Evolutionary conservation across 495 filamentous ascomycete species (phyloP), one percentile per base, ranked within the genome.

Genomic region (Hypoxylon subgilvum): DNA sequence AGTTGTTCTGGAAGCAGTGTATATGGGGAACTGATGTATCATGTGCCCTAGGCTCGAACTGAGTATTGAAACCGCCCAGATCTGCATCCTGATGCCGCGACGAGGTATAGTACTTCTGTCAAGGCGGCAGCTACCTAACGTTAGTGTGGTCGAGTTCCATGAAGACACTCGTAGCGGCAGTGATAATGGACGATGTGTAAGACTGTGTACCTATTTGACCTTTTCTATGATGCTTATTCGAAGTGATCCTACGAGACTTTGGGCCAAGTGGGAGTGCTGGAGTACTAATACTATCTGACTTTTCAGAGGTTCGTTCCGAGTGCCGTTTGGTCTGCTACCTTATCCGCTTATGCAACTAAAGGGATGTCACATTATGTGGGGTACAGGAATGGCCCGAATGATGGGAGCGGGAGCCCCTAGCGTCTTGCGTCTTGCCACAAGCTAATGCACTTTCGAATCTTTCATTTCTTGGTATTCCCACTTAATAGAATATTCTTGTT

Each of bases 341-440:
- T n/a, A n/a, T n/a, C n/a, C n/a, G n/a, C 57, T 36, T 61, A 61
- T 61, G 50, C 57, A 50, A 36, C 30, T 61, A 61, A 28, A 48
- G 44, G 36, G 19, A 54, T 54, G 17, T 25, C n/a, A n/a, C n/a
- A n/a, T n/a, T n/a, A n/a, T n/a, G n/a, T n/a, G n/a, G n/a, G n/a
- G n/a, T n/a, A n/a, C n/a, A n/a, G n/a, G n/a, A n/a, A n/a, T n/a
- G n/a, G n/a, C n/a, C n/a, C n/a, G n/a, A n/a, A n/a, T n/a, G n/a
- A n/a, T n/a, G n/a, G n/a, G n/a, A n/a, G n/a, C n/a, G n/a, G n/a
- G n/a, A n/a, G n/a, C n/a, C n/a, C n/a, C n/a, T n/a, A n/a, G n/a
- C n/a, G n/a, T n/a, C n/a, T n/a, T n/a, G n/a, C n/a, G n/a, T n/a
- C n/a, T n/a, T n/a, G n/a, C n/a, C n/a, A n/a, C n/a, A n/a, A n/a